phyloP scores from a whole-genome alignment of 1,139 yeast species.

The Scheffersomyces parashehatae region DNA sequence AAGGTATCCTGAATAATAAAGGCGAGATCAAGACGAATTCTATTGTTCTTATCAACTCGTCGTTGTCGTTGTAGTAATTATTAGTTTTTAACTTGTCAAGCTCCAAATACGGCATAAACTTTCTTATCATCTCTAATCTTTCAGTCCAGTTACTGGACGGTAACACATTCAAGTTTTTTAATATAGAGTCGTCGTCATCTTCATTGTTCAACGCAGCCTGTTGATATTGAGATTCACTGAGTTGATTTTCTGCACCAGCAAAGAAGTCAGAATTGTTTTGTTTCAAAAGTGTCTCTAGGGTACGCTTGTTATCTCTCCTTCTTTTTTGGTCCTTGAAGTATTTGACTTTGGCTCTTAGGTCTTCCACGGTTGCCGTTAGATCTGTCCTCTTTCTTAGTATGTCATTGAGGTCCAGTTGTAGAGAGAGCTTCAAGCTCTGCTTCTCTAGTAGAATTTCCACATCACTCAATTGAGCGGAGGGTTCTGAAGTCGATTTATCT shows the following conservation, averaged over 20 bases:
- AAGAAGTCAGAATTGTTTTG: slow-evolving; percentile 19
- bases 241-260: neutral
- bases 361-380: slow-evolving; percentile 21
- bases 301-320: slow-evolving; percentile 14
- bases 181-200: slow-evolving; percentile 22
- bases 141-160: slow-evolving; percentile 40
- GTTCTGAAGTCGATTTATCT: no score
- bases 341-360: slow-evolving; percentile 17
- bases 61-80: slow-evolving; percentile 9
- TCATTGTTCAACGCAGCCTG: slow-evolving; percentile 3
- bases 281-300: slow-evolving; percentile 23
- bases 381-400: slow-evolving; percentile 22
- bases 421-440: slow-evolving; percentile 21
- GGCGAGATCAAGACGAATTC: slow-evolving; percentile 23
- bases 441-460: slow-evolving; percentile 2
- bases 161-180: slow-evolving; percentile 29
- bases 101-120: slow-evolving; percentile 29
- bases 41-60: slow-evolving; percentile 18
- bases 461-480: neutral
- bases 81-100: slow-evolving; percentile 18
- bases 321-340: slow-evolving; percentile 17
- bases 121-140: slow-evolving; percentile 26
- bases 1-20: slow-evolving; percentile 22
- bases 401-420: slow-evolving; percentile 8
- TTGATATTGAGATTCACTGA: neutral